Conservation (phyloP, 345 rosid genomes). For the Draba incana region DNA sequence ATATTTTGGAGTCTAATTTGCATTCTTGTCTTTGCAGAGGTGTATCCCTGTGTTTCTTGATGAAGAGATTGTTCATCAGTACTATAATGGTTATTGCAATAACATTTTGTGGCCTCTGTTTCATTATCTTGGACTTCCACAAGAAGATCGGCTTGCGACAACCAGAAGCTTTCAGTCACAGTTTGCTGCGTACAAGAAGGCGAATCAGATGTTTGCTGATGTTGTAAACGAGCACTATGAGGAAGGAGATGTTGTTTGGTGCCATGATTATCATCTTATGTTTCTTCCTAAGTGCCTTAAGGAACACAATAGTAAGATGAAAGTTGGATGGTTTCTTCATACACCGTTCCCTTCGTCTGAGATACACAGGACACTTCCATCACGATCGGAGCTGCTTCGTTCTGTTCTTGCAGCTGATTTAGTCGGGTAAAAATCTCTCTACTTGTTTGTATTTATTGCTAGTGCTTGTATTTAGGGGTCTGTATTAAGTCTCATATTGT, state of each 20-base stretch:
- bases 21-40: constrained; percentile 54
- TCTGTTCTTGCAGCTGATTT: constrained; percentile 98
- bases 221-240: constrained; percentile 92
- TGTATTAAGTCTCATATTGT: constrained; percentile 10
- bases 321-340: constrained; percentile 99
- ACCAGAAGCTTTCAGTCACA: constrained; percentile 99
- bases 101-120: constrained; percentile 98
- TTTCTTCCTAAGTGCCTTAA: constrained; percentile 95
- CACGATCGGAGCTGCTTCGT: constrained; percentile 88
- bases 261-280: constrained; percentile 99
- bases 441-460: constrained; percentile 22
- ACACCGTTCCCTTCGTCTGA: constrained; percentile 99
- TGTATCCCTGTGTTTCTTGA: constrained; percentile 99
- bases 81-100: constrained; percentile 98
- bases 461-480: neutral
- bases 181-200: constrained; percentile 93
- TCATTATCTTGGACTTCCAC: constrained; percentile 98
- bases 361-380: constrained; percentile 96
- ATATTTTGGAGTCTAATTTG: neutral
- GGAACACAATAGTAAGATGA: constrained; percentile 78
- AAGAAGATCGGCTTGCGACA: constrained; percentile 98
- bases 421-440: constrained; percentile 76
- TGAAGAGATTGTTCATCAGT: constrained; percentile 98
- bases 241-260: constrained; percentile 99
- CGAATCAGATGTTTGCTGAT: constrained; percentile 98